Evolutionary conservation across 768 basidiomycete genomes (phyloP).

Genomic region (Lactarius akahatsu): DNA sequence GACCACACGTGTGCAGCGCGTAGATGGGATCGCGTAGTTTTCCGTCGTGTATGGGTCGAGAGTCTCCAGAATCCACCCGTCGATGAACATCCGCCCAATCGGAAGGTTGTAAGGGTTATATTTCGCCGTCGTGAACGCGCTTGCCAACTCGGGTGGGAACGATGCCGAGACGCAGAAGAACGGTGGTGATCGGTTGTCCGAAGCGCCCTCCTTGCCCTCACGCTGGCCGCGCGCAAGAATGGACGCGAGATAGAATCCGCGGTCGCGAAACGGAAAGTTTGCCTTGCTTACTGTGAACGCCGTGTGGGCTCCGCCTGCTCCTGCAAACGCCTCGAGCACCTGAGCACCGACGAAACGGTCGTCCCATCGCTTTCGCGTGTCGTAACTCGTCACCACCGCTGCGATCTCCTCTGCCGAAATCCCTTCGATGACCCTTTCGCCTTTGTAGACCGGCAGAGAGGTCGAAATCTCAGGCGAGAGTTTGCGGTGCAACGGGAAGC

Average conservation of each 20-base stretch:
- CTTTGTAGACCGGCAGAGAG: constrained; percentile 80
- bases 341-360: constrained; percentile 73
- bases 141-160: constrained; percentile 62
- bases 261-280: constrained; percentile 86
- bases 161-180: constrained; percentile 86
- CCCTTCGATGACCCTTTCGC: constrained; percentile 89
- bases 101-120: constrained; percentile 77
- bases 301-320: constrained; percentile 56
- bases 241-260: constrained; percentile 83
- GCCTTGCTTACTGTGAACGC: constrained; percentile 71
- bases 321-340: constrained; percentile 75
- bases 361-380: constrained; percentile 83
- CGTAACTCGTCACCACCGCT: constrained; percentile 63
- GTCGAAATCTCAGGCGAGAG: constrained; percentile 75
- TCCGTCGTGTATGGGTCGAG: constrained; percentile 94
- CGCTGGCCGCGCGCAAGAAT: constrained; percentile 55
- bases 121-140: constrained; percentile 57
- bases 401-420: constrained; percentile 91
- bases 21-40: constrained; percentile 92
- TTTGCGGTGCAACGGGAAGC: constrained; percentile 72
- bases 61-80: constrained; percentile 96
- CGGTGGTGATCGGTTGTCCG: constrained; percentile 44
- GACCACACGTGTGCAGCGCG: constrained; percentile 79
- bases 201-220: constrained; percentile 40
- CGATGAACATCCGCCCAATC: constrained; percentile 78